Evolutionary conservation across 1,139 yeast genomes (phyloP).

Genomic region (Yamadazyma blattariae): DNA sequence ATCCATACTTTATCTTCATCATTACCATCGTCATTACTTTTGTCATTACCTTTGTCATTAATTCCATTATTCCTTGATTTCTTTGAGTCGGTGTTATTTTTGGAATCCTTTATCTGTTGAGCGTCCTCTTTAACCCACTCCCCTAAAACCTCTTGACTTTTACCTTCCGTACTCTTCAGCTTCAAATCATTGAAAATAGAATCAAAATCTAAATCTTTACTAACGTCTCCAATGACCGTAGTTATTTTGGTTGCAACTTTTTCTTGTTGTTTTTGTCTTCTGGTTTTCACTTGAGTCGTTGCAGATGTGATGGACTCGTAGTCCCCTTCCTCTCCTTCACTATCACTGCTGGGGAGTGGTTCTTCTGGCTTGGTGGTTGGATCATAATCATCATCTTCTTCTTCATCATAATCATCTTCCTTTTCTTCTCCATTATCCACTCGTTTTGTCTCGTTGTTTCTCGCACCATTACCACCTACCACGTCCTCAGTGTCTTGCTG

Average conservation of each 20-base stretch:
- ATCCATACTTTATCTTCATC: slow-evolving; percentile 55
- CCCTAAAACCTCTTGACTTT: slow-evolving; percentile 1
- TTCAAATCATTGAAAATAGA: slow-evolving; percentile 32
- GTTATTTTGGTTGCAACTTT: slow-evolving; percentile 12
- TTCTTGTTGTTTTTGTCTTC: slow-evolving; percentile 31
- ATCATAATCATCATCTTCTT: slow-evolving; percentile 65
- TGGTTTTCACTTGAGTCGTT: slow-evolving; percentile 35
- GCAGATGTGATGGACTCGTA: slow-evolving; percentile 34
- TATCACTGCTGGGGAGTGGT: slow-evolving; percentile 21
- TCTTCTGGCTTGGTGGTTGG: slow-evolving; percentile 36
- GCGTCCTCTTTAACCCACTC: slow-evolving; percentile 11
- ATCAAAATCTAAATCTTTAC: slow-evolving; percentile 31
- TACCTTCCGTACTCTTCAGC: slow-evolving; percentile 10
- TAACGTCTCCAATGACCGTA: slow-evolving; percentile 27
- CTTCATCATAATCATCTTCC: slow-evolving; percentile 41
- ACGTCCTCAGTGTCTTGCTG: too few relatives aligned
- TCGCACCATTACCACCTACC: not conserved
- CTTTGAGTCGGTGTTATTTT: too few relatives aligned
- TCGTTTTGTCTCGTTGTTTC: not conserved
- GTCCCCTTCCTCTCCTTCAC: slow-evolving; percentile 22
- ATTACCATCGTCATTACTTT: slow-evolving; percentile 18
- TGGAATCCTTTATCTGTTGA: slow-evolving; percentile 14
- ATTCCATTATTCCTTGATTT: too few relatives aligned
- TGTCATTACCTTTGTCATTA: slow-evolving; percentile 15
- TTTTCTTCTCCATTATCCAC: too few relatives aligned